Evolutionary conservation across 1,284 basidiomycete genomes (phyloP), one percentile per base, ranked within the genome.

Genomic region (Tylopilus sp.): DNA sequence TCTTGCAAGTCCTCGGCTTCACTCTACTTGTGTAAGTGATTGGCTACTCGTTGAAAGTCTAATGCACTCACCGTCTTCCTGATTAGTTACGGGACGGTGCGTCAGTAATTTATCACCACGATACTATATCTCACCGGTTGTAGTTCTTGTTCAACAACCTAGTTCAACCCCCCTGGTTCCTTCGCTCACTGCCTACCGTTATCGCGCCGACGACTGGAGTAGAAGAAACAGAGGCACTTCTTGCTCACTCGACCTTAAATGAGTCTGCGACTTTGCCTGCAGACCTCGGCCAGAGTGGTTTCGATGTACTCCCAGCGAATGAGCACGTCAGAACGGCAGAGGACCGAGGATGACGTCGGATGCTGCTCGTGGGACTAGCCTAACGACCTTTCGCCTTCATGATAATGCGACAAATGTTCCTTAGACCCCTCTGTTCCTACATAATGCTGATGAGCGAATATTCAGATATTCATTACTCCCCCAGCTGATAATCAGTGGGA

Each of bases 1-100:
- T 93, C 48, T 69, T 98, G 17, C 96, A 99, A 69, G 79, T 97
- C 40, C 59, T 82, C 12, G 96, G 96, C 2, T 99, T 99, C 69
- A 81, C 77, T 9, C 71, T 98, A 47, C 78, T 99, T 54, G 94
- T 98, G 80, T 94, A 77, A 72, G 64, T 53, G 28, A 31, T 48
- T 20, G 2, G 12, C 12, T 47, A 0, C 26, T 50, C 81, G 81
- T 17, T 50, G 21, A 44, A 41, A 44, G 53, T 35, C 21, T 38
- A 7, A 11, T 31, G 11, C 36, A 15, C 51, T 63, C 37, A 63
- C n/a, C 28, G 12, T 38, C 20, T 33, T 35, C 21, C 33, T 34
- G 10, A 28, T 44, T 33, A 82, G 80, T 56, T 82, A 82, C 59
- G 81, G 81, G 61, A 83, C 81, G 59, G 80, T 83, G 55, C 63